Percentiles rank a stretch among this genome's conserved stretches.
phyloP scores from a whole-genome alignment of 352 stramenopile genomes.

The Phytophthora tubulina region DNA sequence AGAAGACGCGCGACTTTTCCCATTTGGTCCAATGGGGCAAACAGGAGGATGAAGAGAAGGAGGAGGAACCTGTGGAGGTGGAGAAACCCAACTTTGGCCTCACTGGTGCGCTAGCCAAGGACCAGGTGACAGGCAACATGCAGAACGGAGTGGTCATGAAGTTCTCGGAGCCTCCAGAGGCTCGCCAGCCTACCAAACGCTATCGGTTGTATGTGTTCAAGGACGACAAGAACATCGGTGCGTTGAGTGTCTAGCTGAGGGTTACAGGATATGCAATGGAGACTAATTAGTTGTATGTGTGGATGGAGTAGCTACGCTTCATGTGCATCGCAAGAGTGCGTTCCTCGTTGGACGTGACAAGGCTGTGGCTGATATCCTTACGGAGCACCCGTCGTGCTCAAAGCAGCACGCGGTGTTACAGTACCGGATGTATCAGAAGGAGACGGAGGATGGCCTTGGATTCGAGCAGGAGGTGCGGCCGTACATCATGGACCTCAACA shows the following conservation, averaged over 20 bases:
- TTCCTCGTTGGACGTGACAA: slow-evolving; percentile 95
- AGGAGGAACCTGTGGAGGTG: slow-evolving; percentile 74
- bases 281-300: slow-evolving; percentile 28
- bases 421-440: slow-evolving; percentile 88
- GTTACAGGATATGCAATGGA: not conserved
- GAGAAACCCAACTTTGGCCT: slow-evolving; percentile 98
- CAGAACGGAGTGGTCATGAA: slow-evolving; percentile 98
- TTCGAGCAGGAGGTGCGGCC: slow-evolving; percentile 83
- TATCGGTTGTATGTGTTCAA: slow-evolving; percentile 99
- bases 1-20: slow-evolving; percentile 65
- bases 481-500: slow-evolving; percentile 99
- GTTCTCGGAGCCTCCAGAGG: slow-evolving; percentile 97
- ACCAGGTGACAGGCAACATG: slow-evolving; percentile 95
- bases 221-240: slow-evolving; percentile 82
- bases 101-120: slow-evolving; percentile 96
- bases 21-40: slow-evolving; percentile 81
- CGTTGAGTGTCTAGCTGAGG: slow-evolving; percentile 14
- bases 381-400: slow-evolving; percentile 95
- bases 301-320: slow-evolving; percentile 89
- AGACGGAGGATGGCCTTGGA: slow-evolving; percentile 62
- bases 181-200: slow-evolving; percentile 88
- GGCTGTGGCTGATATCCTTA: slow-evolving; percentile 94
- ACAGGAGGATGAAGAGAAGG: slow-evolving; percentile 66
- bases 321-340: slow-evolving; percentile 96
- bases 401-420: slow-evolving; percentile 99